Evolutionary conservation across 768 basidiomycete species (phyloP).

Genomic region (Hysterangium stoloniferum): DNA sequence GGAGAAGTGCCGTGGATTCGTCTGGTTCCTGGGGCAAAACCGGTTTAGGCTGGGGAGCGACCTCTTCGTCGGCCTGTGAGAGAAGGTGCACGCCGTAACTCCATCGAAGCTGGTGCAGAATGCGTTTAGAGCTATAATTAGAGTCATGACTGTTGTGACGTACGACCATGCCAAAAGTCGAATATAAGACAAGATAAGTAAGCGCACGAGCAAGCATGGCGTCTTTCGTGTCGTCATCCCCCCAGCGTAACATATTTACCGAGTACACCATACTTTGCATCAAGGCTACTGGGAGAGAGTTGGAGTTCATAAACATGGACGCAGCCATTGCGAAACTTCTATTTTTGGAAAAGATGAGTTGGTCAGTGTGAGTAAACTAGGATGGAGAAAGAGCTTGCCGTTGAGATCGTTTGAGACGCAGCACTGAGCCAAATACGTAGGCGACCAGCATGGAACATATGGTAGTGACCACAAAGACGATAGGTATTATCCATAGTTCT

Average conservation of each 20-base stretch:
- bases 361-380: not conserved
- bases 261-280: slow-evolving; percentile 82
- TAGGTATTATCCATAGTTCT: slow-evolving; percentile 79
- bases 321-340: slow-evolving; percentile 78
- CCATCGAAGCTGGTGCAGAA: slow-evolving; percentile 65
- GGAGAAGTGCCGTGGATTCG: slow-evolving; percentile 3
- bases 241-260: slow-evolving; percentile 83
- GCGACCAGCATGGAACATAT: slow-evolving; percentile 62
- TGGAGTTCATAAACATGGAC: slow-evolving; percentile 90
- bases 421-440: slow-evolving; percentile 49
- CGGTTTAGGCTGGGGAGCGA: slow-evolving; percentile 11
- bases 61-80: slow-evolving; percentile 57
- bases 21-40: slow-evolving; percentile 1
- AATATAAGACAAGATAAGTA: slow-evolving; percentile 86
- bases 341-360: not conserved
- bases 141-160: slow-evolving; percentile 22
- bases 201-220: slow-evolving; percentile 89
- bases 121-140: not conserved
- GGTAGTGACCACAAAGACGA: slow-evolving; percentile 79
- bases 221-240: slow-evolving; percentile 66
- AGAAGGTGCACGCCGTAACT: slow-evolving; percentile 85
- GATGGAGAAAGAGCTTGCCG: slow-evolving; percentile 34
- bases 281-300: slow-evolving; percentile 89
- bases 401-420: slow-evolving; percentile 69
- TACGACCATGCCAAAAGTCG: slow-evolving; percentile 93